Evolutionary conservation across 2,329 filamentous ascomycete genomes (phyloP), one percentile per base, ranked within the genome.

Genomic region (Elsinoe perseae): DNA sequence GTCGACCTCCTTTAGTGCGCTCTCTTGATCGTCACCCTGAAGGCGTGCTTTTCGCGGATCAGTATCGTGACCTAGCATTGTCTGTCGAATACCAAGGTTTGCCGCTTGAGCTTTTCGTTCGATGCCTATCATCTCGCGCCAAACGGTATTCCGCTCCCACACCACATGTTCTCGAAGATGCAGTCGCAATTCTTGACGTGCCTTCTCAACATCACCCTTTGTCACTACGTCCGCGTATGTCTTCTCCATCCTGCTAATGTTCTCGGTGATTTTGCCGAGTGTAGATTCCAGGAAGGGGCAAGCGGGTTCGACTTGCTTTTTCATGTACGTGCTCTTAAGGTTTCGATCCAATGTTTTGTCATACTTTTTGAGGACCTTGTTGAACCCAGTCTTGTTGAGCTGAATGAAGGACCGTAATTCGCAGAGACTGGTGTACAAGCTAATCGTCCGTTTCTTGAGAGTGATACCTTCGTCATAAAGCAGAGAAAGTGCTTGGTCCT

Each of bases 91-190:
- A 40, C 93, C 93, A 61, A 98, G 80, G 63, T 92, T 93, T 7
- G 92, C 92, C 7, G 93, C 95, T 72, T 97, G 92, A 1, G 89
- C 89, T 68, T 95, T 91, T 20, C 93, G 81, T 74, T 98, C 95
- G 63, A 98, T 92, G 54, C 92, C 93, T 68, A 98, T 98, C 82
- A 98, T 93, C 65, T 98, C 93, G 73, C 95, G 80, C 93, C 93
- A 98, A 16, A 98, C 93, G 0, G 93, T 98, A 68, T 98, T 98
- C 57, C 93, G 82, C 70, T 98, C 95, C 95, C 93, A 98, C 0
- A 97, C 92, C 18, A 98, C 91, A 70, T 98, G 93, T 72, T 98
- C 95, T 57, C 93, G 80, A 23, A 98, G 79, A 67, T 98, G 91
- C 27, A 95, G 82, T 55, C 93, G 82, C 57, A 98, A 77, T 67